These are phyloP conservation scores for Podospora comata DNA, from an alignment of 495 filamentous ascomycete genomes.

Conservation along the genomic window DNA sequence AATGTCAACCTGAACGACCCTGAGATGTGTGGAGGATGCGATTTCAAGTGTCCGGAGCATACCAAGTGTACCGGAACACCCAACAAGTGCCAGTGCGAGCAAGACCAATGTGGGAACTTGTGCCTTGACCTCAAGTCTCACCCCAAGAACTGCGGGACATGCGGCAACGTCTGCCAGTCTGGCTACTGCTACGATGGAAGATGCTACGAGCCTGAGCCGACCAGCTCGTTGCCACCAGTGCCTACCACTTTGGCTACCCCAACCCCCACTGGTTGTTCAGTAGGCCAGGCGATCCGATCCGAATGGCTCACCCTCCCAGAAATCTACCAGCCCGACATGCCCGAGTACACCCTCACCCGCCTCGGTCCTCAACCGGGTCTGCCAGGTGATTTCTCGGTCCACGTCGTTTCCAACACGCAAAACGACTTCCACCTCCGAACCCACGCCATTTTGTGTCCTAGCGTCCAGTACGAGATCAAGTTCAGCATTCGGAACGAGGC, in stretches of 20 bases:
- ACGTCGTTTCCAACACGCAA: neutral
- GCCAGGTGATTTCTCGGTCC: neutral
- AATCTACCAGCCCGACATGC: neutral
- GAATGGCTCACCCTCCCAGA: neutral
- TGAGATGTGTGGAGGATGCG: constrained; percentile 26
- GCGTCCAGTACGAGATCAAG: neutral
- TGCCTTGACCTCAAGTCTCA: constrained; percentile 23
- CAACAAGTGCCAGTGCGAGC: constrained; percentile 17
- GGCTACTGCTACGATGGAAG: constrained; percentile 23
- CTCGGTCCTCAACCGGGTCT: neutral
- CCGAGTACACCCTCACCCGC: neutral
- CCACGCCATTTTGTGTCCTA: neutral
- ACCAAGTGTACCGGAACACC: constrained; percentile 13
- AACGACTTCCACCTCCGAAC: neutral
- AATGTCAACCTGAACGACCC: constrained; percentile 10
- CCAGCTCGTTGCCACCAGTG: neutral
- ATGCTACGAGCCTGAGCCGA: constrained; percentile 15
- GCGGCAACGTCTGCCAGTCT: constrained; percentile 23
- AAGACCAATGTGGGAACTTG: constrained; percentile 17
- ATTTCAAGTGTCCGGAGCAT: constrained; percentile 10
- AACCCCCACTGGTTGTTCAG: neutral
- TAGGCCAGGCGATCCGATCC: neutral
- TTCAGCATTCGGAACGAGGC: neutral
- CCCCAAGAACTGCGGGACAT: constrained; percentile 27
- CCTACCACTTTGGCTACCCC: neutral